phyloP scores from a whole-genome alignment of 2,329 filamentous ascomycete genomes.

The Hymenoscyphus fraxineus region DNA sequence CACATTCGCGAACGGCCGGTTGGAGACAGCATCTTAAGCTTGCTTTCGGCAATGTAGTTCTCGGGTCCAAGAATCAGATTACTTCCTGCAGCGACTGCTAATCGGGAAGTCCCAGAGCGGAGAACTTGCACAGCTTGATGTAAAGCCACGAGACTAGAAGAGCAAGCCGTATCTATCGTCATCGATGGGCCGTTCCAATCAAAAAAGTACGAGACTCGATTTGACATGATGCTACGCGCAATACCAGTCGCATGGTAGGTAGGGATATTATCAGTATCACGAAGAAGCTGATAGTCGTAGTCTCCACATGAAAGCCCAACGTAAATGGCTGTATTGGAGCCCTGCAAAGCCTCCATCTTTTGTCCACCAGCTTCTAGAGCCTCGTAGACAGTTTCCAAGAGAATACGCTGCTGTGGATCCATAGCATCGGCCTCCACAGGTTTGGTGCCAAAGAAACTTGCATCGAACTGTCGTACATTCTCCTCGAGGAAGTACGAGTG shows the following conservation, averaged over 20 bases:
- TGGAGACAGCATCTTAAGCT: constrained; percentile 39
- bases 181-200: constrained; percentile 37
- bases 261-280: too few species aligned
- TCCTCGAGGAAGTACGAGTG: constrained; percentile 35
- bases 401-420: constrained; percentile 25
- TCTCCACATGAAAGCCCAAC: constrained; percentile 30
- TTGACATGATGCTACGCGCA: too few species aligned
- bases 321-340: constrained; percentile 29
- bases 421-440: constrained; percentile 28
- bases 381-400: constrained; percentile 32
- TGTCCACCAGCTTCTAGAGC: constrained; percentile 29
- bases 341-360: constrained; percentile 18
- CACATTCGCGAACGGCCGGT: constrained; percentile 40
- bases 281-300: too few species aligned
- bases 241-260: too few species aligned
- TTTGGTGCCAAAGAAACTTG: constrained; percentile 35
- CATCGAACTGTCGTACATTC: constrained; percentile 38
- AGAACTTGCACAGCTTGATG: constrained; percentile 1
- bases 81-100: constrained; percentile 24
- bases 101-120: constrained; percentile 13
- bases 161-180: not conserved
- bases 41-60: constrained; percentile 39
- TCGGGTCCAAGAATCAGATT: constrained; percentile 23
- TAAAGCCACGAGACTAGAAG: too few species aligned
- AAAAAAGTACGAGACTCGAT: constrained; percentile 40